A percentile compares a stretch with the other conserved stretches of the same genome.
These are phyloP conservation scores for Oldenlandia corymbosa DNA, from an alignment of 257 asterid genomes.

Conservation along the genomic window DNA sequence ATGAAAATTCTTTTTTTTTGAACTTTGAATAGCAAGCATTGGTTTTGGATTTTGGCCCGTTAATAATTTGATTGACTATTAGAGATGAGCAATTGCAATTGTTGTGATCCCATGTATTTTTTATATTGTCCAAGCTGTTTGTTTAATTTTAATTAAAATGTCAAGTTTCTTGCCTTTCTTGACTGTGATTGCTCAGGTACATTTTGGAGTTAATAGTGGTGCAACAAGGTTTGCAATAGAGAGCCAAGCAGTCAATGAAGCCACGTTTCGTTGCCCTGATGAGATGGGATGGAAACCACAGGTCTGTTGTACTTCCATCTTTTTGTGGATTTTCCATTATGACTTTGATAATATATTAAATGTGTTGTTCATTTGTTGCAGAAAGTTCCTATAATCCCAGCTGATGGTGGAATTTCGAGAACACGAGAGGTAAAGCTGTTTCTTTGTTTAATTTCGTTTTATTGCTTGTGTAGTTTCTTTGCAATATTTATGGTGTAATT, in stretches of 20 bases:
- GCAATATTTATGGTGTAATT: neutral
- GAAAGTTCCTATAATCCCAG: conserved; percentile 55
- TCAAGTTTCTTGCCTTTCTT: conserved; percentile 19
- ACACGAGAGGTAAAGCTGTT: conserved; percentile 50
- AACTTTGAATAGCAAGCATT: neutral
- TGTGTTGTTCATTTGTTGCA: conserved; percentile 30
- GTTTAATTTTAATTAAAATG: neutral
- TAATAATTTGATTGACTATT: neutral
- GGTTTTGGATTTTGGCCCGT: too few relatives aligned
- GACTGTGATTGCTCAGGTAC: conserved; percentile 47
- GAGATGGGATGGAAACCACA: conserved; percentile 99
- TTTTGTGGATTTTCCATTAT: conserved; percentile 1
- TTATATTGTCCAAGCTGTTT: neutral
- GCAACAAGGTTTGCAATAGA: conserved; percentile 92
- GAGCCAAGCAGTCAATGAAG: conserved; percentile 89
- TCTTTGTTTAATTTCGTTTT: neutral
- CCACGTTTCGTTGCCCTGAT: conserved; percentile 96
- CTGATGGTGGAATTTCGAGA: conserved; percentile 41
- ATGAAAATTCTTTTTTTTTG: neutral
- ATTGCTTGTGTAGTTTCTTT: conserved; percentile 6
- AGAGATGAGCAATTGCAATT: neutral
- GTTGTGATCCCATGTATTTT: neutral
- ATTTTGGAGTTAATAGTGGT: conserved; percentile 96
- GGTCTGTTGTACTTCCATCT: conserved; percentile 29
- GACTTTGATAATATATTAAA: conserved; percentile 1